Conservation (phyloP, 1,284 basidiomycete genomes). For the Leccinum fallax region DNA sequence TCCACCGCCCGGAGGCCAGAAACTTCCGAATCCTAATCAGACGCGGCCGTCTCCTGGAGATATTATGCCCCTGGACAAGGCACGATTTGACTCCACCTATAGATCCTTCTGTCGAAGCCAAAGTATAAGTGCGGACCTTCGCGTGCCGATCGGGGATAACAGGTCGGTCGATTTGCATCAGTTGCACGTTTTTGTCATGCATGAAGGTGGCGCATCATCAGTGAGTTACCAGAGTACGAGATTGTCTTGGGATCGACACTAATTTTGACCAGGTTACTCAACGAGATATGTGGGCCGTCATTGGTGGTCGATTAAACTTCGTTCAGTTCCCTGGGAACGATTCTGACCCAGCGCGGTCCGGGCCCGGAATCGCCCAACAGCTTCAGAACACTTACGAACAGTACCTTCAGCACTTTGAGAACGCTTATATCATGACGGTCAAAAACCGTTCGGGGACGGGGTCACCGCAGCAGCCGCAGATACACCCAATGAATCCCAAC, state of each 20-base stretch:
- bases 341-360: slow-evolving; percentile 56
- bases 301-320: slow-evolving; percentile 66
- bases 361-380: slow-evolving; percentile 59
- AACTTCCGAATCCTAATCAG: slow-evolving; percentile 27
- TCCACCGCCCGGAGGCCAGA: slow-evolving; percentile 23
- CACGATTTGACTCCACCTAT: slow-evolving; percentile 52
- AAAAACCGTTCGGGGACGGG: slow-evolving; percentile 19
- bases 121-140: slow-evolving; percentile 39
- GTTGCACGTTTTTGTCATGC: slow-evolving; percentile 59
- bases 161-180: slow-evolving; percentile 56
- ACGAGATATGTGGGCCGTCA: slow-evolving; percentile 62
- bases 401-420: slow-evolving; percentile 59
- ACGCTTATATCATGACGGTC: slow-evolving; percentile 46
- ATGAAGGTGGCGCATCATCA: slow-evolving; percentile 50
- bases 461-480: slow-evolving; percentile 17
- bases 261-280: slow-evolving; percentile 47
- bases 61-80: slow-evolving; percentile 47
- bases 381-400: slow-evolving; percentile 62
- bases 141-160: slow-evolving; percentile 49
- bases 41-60: slow-evolving; percentile 11
- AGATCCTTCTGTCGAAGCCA: slow-evolving; percentile 48
- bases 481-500: slow-evolving; percentile 18
- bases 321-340: slow-evolving; percentile 60
- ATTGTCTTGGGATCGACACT: slow-evolving; percentile 5
- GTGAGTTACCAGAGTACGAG: slow-evolving; percentile 39